Evolutionary conservation across 106 monocot genomes (phyloP), one percentile per base, ranked within the genome.

Genomic region (Phalaenopsis aphrodite): DNA sequence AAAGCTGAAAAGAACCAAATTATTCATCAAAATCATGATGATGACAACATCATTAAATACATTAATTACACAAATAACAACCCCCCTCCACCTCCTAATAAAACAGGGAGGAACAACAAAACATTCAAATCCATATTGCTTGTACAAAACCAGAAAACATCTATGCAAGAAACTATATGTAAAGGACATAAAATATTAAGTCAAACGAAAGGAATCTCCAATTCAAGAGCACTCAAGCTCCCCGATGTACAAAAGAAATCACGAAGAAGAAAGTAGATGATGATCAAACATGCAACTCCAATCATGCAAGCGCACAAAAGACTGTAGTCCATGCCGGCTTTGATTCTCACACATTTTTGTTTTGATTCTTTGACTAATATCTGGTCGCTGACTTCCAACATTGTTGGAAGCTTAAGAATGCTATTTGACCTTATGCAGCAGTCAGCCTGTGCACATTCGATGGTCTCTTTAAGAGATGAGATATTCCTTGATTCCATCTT

Each of bases 401-500:
- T 55, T 12, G 24, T 17, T 30, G 52, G 52, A 52, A 12, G 52
- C 52, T 52, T 52, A 10, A 52, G 52, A 10, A 12, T 52, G 52
- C 15, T 52, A 14, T 52, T 52, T 52, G 71, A 38, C 17, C 49
- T 72, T 2, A 23, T 65, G 23, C 17, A 23, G 5, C 10, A 55
- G 15, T 36, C 10, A 46, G 19, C 18, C 19, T 72, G 52, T 2
- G 37, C 37, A 12, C 38, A 37, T 19, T 87, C 55, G 38, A 88
- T 42, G 14, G 85, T 90, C 66, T 85, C 78, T 41, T 85, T 80
- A 2, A 81, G 47, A 4, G 84, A 41, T 72, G 61, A 78, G 17
- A 65, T 7, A 21, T 84, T 87, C 41, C 81, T 88, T 57, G 83
- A 68, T 79, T 85, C 90, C 86, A 88, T 88, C 79, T 88, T 93